phyloP scores from a whole-genome alignment of 441 rosid genomes.

The Aquilaria agallochum region DNA sequence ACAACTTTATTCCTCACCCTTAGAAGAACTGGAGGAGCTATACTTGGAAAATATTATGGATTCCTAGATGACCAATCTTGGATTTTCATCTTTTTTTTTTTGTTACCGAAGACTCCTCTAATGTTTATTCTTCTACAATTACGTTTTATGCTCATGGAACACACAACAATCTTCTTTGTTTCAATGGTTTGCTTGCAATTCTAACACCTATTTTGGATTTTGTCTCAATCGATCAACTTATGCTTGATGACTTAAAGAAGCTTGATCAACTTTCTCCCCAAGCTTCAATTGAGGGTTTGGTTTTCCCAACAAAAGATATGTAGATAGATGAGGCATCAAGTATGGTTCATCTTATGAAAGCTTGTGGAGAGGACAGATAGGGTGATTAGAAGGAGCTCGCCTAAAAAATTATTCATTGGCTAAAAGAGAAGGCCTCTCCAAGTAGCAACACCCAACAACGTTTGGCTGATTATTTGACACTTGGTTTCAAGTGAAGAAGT shows the following conservation, averaged over 20 bases:
- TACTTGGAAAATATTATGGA: constrained; percentile 8
- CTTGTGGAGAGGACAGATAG: constrained; percentile 38
- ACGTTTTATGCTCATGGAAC: not conserved
- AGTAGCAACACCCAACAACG: constrained; percentile 22
- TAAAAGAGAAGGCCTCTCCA: constrained; percentile 25
- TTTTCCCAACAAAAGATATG: constrained; percentile 20
- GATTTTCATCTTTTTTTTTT: constrained; percentile 15
- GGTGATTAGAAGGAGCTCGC: constrained; percentile 24
- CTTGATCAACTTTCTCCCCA: not conserved
- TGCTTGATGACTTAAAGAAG: constrained; percentile 11
- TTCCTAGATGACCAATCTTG: constrained; percentile 12
- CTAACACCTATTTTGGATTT: not conserved
- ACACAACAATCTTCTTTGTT: not conserved
- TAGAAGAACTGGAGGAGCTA: constrained; percentile 21
- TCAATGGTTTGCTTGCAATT: constrained; percentile 3
- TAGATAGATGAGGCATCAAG: constrained; percentile 23
- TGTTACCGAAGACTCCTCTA: constrained; percentile 13
- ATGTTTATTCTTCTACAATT: constrained; percentile 14
- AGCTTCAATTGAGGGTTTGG: not conserved
- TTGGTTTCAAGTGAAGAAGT: constrained; percentile 21
- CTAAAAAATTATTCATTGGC: constrained; percentile 15
- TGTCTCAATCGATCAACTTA: constrained; percentile 9
- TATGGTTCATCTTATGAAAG: constrained; percentile 29
- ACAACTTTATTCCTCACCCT: constrained; percentile 13
- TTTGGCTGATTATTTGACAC: constrained; percentile 25